Base-by-base conservation (phyloP, 768 basidiomycete species). In the Ramaria sp. region DNA sequence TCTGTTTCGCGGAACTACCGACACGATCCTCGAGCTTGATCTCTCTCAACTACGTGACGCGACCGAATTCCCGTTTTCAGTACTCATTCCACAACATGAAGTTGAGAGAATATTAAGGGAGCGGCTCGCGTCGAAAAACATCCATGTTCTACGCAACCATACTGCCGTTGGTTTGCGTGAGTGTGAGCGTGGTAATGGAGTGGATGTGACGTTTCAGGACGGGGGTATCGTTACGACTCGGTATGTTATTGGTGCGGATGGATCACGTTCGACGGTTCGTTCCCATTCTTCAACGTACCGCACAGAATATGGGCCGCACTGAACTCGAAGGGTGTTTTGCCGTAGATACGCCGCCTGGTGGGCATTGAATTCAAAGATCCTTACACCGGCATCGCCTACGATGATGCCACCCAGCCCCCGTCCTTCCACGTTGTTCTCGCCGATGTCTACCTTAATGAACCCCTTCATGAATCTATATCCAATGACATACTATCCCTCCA, bases 171-270 rank as follows among this genome's bases (percentile, higher is more conserved):
- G 69, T n/a, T 52, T 78, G 55, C 66, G 62, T 52, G 58, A 41
- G 24, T 13, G 16, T 7, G 13, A 34, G 3, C 24, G 18, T 9
- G 51, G 42, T 7, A 30, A 50, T 12, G 63, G 62, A 10, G 25
- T 71, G 13, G 69, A 75, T 15, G 74, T 75, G n/a, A 59, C 62
- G 0, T 77, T 80, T 57, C 74, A 78, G 25, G 67, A 70, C 47
- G 77, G 77, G 3, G 67, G 68, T 34, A 61, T 65, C 15, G 68
- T 80, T 38, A 68, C 62, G 3, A 63, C 77, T 15, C 70, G 68
- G 28, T 78, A 76, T 61, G 70, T 78, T 4, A 59, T 79, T 30
- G 78, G 74, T 22, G 76, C 78, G 6, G 78, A 80, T 58, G 78
- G 78, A 2, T 64, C 75, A 3, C 68, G 62, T 53, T 79, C 77